Percentiles rank a stretch among this genome's conserved stretches.
These are phyloP conservation scores for Dissophora ornata DNA, from an alignment of 192 early-diverging fungal genomes.

Conservation along the genomic window DNA sequence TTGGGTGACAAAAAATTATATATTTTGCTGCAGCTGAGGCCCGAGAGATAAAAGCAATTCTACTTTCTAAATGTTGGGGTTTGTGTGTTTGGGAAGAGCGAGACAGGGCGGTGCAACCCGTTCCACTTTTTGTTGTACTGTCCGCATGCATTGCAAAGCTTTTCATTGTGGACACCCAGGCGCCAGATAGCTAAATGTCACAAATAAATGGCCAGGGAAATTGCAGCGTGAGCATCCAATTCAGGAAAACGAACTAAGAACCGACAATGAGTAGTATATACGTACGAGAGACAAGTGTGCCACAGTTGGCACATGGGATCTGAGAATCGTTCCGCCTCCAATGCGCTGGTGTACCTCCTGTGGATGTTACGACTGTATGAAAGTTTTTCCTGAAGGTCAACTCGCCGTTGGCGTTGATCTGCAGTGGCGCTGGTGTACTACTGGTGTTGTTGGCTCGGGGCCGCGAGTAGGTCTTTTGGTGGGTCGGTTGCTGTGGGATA, in stretches of 20 bases:
- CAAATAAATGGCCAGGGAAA: background rate
- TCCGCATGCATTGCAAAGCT: conserved; percentile 47
- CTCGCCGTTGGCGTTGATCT: conserved; percentile 34
- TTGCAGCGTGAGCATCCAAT: too few species aligned
- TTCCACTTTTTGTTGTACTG: conserved; percentile 53
- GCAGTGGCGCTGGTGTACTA: conserved; percentile 12
- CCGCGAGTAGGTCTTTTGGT: conserved; percentile 40
- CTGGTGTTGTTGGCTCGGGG: conserved; percentile 4
- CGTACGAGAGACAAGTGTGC: conserved; percentile 48
- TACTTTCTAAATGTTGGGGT: conserved; percentile 40
- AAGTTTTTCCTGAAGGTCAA: conserved; percentile 48
- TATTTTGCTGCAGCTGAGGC: too few species aligned
- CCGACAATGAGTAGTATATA: background rate
- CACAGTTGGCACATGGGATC: conserved; percentile 41
- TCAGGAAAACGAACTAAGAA: background rate
- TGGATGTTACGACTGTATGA: conserved; percentile 30
- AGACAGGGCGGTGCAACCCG: conserved; percentile 33
- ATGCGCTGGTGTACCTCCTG: conserved; percentile 37
- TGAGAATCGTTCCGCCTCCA: conserved; percentile 49
- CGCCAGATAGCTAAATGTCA: conserved; percentile 42
- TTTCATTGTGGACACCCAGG: conserved; percentile 40
- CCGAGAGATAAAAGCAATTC: background rate
- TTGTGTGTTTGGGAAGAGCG: conserved; percentile 39
- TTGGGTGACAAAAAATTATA: background rate
- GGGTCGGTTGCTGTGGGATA: conserved; percentile 30